A percentile compares a stretch with the other conserved stretches of the same genome.
These are phyloP conservation scores for Harrya chromipes DNA, from an alignment of 768 basidiomycete genomes.

Conservation along the genomic window DNA sequence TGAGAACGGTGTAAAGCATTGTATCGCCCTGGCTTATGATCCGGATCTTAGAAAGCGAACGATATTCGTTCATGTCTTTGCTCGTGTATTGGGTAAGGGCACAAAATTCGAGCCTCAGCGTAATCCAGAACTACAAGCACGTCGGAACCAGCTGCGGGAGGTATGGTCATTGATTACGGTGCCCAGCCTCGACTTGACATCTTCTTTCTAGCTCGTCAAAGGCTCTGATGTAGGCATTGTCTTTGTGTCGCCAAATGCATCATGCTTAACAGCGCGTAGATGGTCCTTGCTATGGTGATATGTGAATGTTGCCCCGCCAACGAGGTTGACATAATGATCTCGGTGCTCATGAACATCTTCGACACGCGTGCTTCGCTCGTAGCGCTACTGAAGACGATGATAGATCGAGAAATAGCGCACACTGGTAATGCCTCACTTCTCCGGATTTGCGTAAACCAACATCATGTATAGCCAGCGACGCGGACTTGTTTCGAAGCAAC, in stretches of 20 bases:
- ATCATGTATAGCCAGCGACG: slow-evolving; percentile 60
- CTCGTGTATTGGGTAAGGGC: slow-evolving; percentile 75
- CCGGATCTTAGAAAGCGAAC: slow-evolving; percentile 62
- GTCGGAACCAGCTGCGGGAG: slow-evolving; percentile 56
- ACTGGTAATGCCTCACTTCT: slow-evolving; percentile 50
- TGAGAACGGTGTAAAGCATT: slow-evolving; percentile 87
- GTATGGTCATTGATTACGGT: slow-evolving; percentile 36
- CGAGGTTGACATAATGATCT: slow-evolving; percentile 83
- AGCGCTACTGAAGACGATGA: slow-evolving; percentile 74
- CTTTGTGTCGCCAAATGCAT: not conserved
- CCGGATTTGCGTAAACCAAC: slow-evolving; percentile 1
- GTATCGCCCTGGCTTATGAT: slow-evolving; percentile 75
- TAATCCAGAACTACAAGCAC: slow-evolving; percentile 43
- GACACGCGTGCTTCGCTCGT: slow-evolving; percentile 73
- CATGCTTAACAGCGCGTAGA: slow-evolving; percentile 38
- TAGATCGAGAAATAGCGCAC: slow-evolving; percentile 77
- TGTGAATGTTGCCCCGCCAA: slow-evolving; percentile 79
- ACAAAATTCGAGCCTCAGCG: slow-evolving; percentile 70
- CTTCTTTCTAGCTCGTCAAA: slow-evolving; percentile 57
- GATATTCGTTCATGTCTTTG: slow-evolving; percentile 84
- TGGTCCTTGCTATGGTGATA: slow-evolving; percentile 78
- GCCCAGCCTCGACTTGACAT: slow-evolving; percentile 3
- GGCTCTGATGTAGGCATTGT: slow-evolving; percentile 59
- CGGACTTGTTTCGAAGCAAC: slow-evolving; percentile 84
- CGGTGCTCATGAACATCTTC: slow-evolving; percentile 82